Conservation (phyloP, 495 filamentous ascomycete species). For the Copromyces sp. region DNA sequence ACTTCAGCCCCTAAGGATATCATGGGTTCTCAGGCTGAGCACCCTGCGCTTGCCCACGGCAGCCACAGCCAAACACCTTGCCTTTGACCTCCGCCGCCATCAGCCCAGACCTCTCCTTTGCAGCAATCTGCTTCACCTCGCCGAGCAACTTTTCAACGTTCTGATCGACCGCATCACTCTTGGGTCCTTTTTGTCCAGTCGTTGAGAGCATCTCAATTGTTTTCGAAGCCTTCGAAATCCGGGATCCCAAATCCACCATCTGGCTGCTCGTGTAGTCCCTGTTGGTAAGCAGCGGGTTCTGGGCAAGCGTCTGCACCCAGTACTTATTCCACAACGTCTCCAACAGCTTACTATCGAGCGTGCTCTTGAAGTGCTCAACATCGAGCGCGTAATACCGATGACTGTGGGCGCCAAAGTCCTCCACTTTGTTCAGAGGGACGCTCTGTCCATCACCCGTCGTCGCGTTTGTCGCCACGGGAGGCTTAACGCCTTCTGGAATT, state of each 20-base stretch:
- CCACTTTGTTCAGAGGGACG: constrained; percentile 82
- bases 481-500: constrained; percentile 66
- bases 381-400: constrained; percentile 84
- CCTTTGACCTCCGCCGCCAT: constrained; percentile 77
- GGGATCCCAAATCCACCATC: constrained; percentile 76
- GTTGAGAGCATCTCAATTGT: not conserved
- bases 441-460: constrained; percentile 46
- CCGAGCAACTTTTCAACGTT: constrained; percentile 64
- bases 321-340: constrained; percentile 98
- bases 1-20: not conserved
- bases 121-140: constrained; percentile 70
- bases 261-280: constrained; percentile 89
- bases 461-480: constrained; percentile 21
- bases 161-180: constrained; percentile 32
- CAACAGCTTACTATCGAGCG: constrained; percentile 74
- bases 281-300: constrained; percentile 84
- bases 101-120: constrained; percentile 78
- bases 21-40: not conserved
- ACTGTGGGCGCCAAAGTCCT: constrained; percentile 91
- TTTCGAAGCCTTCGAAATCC: constrained; percentile 54
- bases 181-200: not conserved
- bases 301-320: constrained; percentile 97
- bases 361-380: constrained; percentile 86
- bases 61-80: constrained; percentile 52
- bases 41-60: not conserved